Percentiles rank a stretch among this genome's conserved stretches.
Evolutionary conservation across 139 green algal genomes (phyloP).

Genomic region (Chlamydomonas sp.): DNA sequence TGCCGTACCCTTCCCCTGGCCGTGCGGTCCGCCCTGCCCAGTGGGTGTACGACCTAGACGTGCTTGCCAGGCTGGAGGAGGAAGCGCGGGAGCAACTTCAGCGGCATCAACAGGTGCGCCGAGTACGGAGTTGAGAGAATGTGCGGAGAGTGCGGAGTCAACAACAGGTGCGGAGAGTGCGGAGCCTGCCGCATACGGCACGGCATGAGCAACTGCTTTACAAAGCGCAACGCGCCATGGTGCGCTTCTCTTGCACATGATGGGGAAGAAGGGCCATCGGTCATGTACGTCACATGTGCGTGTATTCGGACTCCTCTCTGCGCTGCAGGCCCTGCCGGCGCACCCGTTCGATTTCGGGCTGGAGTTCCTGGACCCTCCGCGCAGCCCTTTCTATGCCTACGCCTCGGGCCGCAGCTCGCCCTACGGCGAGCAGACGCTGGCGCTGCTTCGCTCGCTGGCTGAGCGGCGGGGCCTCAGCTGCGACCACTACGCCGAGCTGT

Average conservation of each 20-base stretch:
- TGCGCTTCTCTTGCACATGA: too few species aligned
- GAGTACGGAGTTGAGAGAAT: neutral
- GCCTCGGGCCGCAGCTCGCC: conserved; percentile 55
- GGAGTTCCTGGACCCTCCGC: conserved; percentile 66
- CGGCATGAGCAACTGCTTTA: too few species aligned
- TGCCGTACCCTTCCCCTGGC: too few species aligned
- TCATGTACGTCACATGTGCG: neutral
- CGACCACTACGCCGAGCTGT: conserved; percentile 45
- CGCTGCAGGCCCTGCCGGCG: neutral
- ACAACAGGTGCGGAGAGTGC: too few species aligned
- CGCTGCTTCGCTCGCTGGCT: conserved; percentile 55
- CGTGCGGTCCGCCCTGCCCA: conserved; percentile 22
- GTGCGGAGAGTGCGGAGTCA: too few species aligned
- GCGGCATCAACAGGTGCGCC: neutral
- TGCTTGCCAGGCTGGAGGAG: conserved; percentile 30
- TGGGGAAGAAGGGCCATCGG: too few species aligned
- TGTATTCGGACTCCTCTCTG: neutral
- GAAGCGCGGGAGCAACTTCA: conserved; percentile 10
- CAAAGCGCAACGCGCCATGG: too few species aligned
- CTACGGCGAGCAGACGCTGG: conserved; percentile 65
- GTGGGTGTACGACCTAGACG: conserved; percentile 59
- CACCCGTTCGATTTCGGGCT: conserved; percentile 39
- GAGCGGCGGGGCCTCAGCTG: conserved; percentile 48
- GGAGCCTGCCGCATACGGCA: too few species aligned
- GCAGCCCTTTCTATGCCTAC: conserved; percentile 67